Percentiles rank a stretch among this genome's conserved stretches.
phyloP scores from a whole-genome alignment of 306 rosid species.

The Prunus persica region DNA sequence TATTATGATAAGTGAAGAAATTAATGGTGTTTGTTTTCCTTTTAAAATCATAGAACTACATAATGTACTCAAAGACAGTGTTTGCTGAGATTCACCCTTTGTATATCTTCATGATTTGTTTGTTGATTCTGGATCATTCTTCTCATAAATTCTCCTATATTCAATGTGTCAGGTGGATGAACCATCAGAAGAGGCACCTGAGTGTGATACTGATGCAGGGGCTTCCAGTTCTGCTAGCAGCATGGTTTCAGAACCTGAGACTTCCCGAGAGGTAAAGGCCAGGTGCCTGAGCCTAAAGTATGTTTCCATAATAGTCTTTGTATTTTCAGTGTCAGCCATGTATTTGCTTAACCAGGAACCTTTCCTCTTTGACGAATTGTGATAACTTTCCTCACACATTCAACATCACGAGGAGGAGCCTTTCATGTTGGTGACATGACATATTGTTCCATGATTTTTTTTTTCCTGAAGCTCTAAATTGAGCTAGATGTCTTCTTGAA shows the following conservation, averaged over 20 bases:
- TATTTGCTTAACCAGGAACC: constrained; percentile 39
- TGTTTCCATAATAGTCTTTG: constrained; percentile 31
- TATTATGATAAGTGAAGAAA: not conserved
- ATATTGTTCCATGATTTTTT: not conserved
- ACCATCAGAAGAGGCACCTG: constrained; percentile 33
- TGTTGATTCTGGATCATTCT: constrained; percentile 5
- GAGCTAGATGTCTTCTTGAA: not conserved
- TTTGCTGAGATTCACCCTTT: not conserved
- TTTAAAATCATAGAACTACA: not conserved
- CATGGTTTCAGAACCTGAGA: constrained; percentile 10
- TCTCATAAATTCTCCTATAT: constrained; percentile 6
- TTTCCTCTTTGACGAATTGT: constrained; percentile 30
- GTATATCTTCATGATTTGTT: not conserved
- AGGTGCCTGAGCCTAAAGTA: constrained; percentile 29
- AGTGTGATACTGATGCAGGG: constrained; percentile 19
- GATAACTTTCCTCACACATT: constrained; percentile 18
- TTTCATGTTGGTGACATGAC: not conserved
- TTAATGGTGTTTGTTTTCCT: not conserved
- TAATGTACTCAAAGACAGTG: not conserved
- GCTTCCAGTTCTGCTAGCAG: constrained; percentile 29
- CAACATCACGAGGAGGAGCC: not conserved
- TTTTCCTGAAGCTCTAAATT: constrained; percentile 2
- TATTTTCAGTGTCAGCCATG: constrained; percentile 36
- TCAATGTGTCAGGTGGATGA: constrained; percentile 53
- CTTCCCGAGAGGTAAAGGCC: constrained; percentile 5